A percentile compares a stretch with the other conserved stretches of the same genome.
Conservation (phyloP, 495 filamentous ascomycete species). For the Evernia prunastri region DNA sequence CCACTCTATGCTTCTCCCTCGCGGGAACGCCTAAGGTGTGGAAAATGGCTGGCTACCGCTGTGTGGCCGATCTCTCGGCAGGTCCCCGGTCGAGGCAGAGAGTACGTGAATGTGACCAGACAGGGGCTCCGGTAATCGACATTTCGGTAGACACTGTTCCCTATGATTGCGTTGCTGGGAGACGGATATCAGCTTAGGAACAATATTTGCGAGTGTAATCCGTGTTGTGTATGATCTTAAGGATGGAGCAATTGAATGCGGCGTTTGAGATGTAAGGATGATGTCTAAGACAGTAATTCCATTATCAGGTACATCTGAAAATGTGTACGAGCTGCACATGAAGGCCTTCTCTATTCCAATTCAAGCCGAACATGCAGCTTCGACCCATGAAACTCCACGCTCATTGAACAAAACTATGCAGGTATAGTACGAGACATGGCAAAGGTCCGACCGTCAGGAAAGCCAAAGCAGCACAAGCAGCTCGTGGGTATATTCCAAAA, state of each 20-base stretch:
- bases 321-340: not conserved
- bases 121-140: too few species aligned
- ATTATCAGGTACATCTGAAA: not conserved
- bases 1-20: not conserved
- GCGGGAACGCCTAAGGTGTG: too few species aligned
- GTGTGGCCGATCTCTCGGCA: too few species aligned
- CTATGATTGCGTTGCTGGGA: not conserved
- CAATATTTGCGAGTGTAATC: not conserved
- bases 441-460: not conserved
- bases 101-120: too few species aligned
- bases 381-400: not conserved
- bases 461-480: not conserved
- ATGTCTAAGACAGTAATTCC: not conserved
- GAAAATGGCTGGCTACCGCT: too few species aligned
- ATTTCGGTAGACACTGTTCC: too few species aligned
- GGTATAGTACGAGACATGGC: not conserved
- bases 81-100: too few species aligned
- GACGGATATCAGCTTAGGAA: not conserved
- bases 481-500: conserved; percentile 1
- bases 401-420: not conserved
- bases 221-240: too few species aligned
- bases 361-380: not conserved
- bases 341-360: not conserved
- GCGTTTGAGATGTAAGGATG: not conserved
- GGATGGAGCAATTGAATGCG: not conserved